A percentile compares a stretch with the other conserved stretches of the same genome.
These are phyloP conservation scores for Casuarina equisetifolia DNA, from an alignment of 306 rosid genomes.

Conservation along the genomic window DNA sequence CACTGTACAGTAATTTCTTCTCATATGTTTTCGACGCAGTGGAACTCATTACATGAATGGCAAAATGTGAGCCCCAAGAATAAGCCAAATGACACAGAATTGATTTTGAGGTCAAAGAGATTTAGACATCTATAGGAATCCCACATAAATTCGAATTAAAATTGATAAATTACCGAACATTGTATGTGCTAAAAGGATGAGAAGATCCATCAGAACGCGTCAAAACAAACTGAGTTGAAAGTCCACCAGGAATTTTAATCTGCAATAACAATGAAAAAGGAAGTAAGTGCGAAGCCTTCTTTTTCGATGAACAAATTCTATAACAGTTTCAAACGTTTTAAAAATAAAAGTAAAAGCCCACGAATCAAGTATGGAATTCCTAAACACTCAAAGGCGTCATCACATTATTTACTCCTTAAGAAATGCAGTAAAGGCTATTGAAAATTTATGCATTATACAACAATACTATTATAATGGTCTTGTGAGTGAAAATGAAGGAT, in stretches of 20 bases:
- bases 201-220: conserved; percentile 79
- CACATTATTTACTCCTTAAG: background rate
- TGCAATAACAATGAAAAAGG: conserved; percentile 38
- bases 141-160: conserved; percentile 4
- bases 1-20: background rate
- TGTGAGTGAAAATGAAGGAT: background rate
- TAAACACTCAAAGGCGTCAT: background rate
- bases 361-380: background rate
- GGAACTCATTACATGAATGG: background rate
- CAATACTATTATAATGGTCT: background rate
- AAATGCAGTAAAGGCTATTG: background rate
- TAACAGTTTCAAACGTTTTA: conserved; percentile 7
- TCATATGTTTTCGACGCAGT: conserved; percentile 1
- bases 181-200: conserved; percentile 55
- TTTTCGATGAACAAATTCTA: conserved; percentile 12
- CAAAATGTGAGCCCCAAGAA: background rate
- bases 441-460: background rate
- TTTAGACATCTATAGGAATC: conserved; percentile 7
- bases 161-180: conserved; percentile 59
- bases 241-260: conserved; percentile 91
- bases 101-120: conserved; percentile 1
- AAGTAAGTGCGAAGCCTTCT: conserved; percentile 11
- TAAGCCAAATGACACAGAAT: background rate
- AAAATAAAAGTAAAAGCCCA: background rate
- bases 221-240: conserved; percentile 76